Evolutionary conservation across 805 yeast genomes (phyloP).

Genomic region (Starmera amethionina): DNA sequence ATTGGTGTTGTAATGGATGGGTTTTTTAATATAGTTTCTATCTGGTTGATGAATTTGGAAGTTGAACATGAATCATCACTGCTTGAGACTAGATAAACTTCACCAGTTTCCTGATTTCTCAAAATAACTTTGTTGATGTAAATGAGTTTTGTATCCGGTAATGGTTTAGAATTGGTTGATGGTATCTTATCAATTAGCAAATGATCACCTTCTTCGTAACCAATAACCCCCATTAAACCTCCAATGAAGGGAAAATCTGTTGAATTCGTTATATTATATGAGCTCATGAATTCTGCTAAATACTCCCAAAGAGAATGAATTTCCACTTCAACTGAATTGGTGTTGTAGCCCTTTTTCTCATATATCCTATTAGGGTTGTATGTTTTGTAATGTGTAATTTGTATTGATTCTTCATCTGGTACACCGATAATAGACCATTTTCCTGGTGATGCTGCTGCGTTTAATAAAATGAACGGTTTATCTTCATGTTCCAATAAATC

Average conservation of each 20-base stretch:
- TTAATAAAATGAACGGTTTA: constrained; percentile 49
- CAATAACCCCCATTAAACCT: constrained; percentile 80
- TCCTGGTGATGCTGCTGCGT: constrained; percentile 80
- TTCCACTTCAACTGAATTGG: background rate
- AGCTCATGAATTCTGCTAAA: constrained; percentile 39
- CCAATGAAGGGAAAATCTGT: constrained; percentile 69
- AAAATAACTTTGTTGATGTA: constrained; percentile 58
- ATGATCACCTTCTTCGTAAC: constrained; percentile 79
- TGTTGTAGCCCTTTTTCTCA: background rate
- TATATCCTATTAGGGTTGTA: constrained; percentile 19
- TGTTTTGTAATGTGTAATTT: constrained; percentile 49
- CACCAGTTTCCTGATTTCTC: constrained; percentile 35
- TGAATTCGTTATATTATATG: constrained; percentile 2
- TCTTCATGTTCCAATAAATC: constrained; percentile 26
- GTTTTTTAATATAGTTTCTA: constrained; percentile 20
- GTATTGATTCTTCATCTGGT: constrained; percentile 34
- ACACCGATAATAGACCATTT: constrained; percentile 81
- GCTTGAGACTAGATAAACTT: constrained; percentile 45
- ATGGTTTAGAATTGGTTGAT: constrained; percentile 27
- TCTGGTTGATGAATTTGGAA: constrained; percentile 4
- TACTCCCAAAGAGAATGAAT: constrained; percentile 39
- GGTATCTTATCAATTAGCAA: constrained; percentile 20
- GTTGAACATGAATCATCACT: constrained; percentile 1
- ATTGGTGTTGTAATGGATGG: background rate
- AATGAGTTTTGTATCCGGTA: constrained; percentile 71